Evolutionary conservation across 108 stramenopile genomes (phyloP).

Genomic region (Cyclotella cryptica): DNA sequence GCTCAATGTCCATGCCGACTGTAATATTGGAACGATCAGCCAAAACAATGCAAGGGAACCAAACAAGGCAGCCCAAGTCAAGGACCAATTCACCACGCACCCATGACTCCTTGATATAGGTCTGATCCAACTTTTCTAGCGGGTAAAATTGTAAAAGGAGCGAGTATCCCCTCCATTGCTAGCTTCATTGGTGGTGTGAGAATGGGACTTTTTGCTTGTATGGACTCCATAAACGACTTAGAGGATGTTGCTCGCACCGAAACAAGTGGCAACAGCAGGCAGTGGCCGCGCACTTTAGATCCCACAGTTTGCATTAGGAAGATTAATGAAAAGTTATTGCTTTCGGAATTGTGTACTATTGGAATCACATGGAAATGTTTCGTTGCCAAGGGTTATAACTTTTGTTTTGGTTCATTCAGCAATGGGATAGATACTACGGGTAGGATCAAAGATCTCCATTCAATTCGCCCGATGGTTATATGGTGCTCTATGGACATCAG

Average conservation of each 20-base stretch:
- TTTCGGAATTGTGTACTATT: too few species aligned
- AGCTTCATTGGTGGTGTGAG: neutral
- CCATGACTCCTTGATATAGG: conserved; percentile 68
- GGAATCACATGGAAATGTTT: too few species aligned
- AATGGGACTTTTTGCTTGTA: neutral
- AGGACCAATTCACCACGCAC: neutral
- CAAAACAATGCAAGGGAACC: conserved; percentile 72
- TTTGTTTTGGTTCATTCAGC: too few species aligned
- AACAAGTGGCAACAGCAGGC: too few species aligned
- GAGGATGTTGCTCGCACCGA: conserved; percentile 33
- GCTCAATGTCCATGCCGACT: conserved; percentile 70
- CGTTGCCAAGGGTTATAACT: too few species aligned
- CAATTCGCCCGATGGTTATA: neutral
- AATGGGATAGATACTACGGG: too few species aligned
- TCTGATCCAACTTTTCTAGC: conserved; percentile 66
- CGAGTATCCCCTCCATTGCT: neutral
- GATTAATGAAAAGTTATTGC: too few species aligned
- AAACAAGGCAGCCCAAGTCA: conserved; percentile 47
- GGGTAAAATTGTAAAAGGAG: conserved; percentile 10
- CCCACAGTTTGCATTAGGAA: too few species aligned
- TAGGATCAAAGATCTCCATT: too few species aligned
- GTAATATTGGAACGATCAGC: conserved; percentile 70
- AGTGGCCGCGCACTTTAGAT: conserved; percentile 43
- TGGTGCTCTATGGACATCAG: too few species aligned
- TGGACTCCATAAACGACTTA: conserved; percentile 21